A percentile compares a stretch with the other conserved stretches of the same genome.
Conservation (phyloP, 129 eudicot genomes). For the Lonicera japonica region DNA sequence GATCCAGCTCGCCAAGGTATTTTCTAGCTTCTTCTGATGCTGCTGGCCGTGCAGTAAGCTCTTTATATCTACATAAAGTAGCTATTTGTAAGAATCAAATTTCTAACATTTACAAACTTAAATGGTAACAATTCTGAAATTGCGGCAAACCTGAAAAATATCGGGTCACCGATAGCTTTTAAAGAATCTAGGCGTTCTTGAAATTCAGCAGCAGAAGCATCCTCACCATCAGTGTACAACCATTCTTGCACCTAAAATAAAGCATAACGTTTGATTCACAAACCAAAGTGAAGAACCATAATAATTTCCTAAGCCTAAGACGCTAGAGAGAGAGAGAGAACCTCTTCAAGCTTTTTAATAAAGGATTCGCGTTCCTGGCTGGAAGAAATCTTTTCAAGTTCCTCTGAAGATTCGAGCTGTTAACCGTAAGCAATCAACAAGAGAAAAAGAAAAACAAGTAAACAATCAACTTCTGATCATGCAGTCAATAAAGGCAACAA, state of each 20-base stretch:
- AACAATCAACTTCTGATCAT: slow-evolving; percentile 6
- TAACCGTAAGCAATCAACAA: slow-evolving; percentile 11
- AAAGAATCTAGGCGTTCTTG: slow-evolving; percentile 63
- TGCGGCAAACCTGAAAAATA: slow-evolving; percentile 63
- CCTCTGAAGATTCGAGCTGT: slow-evolving; percentile 91
- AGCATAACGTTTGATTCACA: slow-evolving; percentile 3
- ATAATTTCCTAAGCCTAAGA: background rate
- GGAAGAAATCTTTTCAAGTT: slow-evolving; percentile 59
- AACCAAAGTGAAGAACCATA: background rate
- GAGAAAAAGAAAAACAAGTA: slow-evolving; percentile 14
- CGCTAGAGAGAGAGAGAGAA: slow-evolving; percentile 19
- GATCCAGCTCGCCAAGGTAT: slow-evolving; percentile 64
- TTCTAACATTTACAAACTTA: background rate
- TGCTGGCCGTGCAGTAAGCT: slow-evolving; percentile 86
- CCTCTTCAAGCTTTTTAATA: slow-evolving; percentile 85
- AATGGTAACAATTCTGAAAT: slow-evolving; percentile 2
- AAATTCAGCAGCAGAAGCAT: slow-evolving; percentile 88
- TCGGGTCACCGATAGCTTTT: slow-evolving; percentile 92
- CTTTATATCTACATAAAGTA: slow-evolving; percentile 47
- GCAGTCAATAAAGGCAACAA: background rate
- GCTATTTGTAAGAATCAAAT: slow-evolving; percentile 14
- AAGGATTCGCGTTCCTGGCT: slow-evolving; percentile 72
- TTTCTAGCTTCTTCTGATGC: slow-evolving; percentile 58
- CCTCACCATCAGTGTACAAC: slow-evolving; percentile 98
- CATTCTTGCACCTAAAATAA: slow-evolving; percentile 82